These are phyloP conservation scores for Salix caprea DNA, from an alignment of 345 rosid species.

Conservation along the genomic window DNA sequence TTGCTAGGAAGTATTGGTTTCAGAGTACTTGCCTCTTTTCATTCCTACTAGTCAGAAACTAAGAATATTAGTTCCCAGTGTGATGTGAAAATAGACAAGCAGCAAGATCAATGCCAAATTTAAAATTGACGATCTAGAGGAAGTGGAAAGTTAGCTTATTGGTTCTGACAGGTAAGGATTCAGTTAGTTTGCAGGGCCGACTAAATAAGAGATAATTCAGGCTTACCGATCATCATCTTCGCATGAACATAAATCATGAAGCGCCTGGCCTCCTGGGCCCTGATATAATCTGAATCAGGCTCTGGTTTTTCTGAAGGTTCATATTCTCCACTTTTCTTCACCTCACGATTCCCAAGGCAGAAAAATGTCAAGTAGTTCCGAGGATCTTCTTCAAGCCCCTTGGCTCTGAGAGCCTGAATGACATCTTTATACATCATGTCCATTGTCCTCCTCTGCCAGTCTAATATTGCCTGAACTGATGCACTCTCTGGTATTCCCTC, in stretches of 20 bases:
- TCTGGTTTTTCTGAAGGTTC: slow-evolving; percentile 81
- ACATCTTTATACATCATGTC: slow-evolving; percentile 94
- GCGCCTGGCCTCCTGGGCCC: slow-evolving; percentile 95
- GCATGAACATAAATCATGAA: slow-evolving; percentile 98
- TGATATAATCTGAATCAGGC: slow-evolving; percentile 66
- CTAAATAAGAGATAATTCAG: not conserved
- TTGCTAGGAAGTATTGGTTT: not conserved
- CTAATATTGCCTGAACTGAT: slow-evolving; percentile 90
- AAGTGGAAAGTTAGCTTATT: not conserved
- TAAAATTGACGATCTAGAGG: not conserved
- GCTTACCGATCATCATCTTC: slow-evolving; percentile 96
- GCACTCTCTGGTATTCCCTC: slow-evolving; percentile 95
- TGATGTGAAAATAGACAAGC: not conserved
- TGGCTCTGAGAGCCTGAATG: slow-evolving; percentile 64
- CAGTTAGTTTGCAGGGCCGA: not conserved
- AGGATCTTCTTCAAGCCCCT: slow-evolving; percentile 70
- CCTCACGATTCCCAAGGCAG: slow-evolving; percentile 93
- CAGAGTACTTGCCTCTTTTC: not conserved
- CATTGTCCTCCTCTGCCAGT: slow-evolving; percentile 96
- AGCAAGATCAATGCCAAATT: not conserved
- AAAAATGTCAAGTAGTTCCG: slow-evolving; percentile 84
- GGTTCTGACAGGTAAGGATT: not conserved
- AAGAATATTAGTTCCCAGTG: not conserved
- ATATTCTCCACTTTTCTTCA: slow-evolving; percentile 81
- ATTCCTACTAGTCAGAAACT: not conserved